Base-by-base conservation (phyloP, 306 rosid genomes). In the Gleditsia sinensis region DNA sequence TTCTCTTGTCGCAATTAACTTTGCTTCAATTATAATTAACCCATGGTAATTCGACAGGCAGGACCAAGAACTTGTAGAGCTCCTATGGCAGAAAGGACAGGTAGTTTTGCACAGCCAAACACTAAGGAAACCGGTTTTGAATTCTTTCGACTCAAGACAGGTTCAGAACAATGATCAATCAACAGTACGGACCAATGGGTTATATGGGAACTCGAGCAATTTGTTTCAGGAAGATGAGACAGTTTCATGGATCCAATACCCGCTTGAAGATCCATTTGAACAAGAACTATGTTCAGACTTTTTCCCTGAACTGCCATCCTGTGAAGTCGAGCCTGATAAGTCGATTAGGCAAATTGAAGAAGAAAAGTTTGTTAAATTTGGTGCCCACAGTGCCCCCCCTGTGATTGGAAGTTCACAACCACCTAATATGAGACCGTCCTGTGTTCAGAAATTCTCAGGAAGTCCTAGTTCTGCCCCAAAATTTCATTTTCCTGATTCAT, bases 51-150 rank as follows among this genome's bases (percentile, higher is more conserved):
- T 82, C 73, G 76, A 50, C 98, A 92, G 96, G 88, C 80, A 36
- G 3, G 91, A 90, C 65, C 81, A 77, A 83, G 96, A 90, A 65
- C 70, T 90, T 7, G 94, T 87, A 25, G 98, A 92, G 86, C 91
- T 92, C 24, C 33, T 90, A 67, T 88, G 98, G 96, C 74, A 81
- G 79, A 85, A 92, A 80, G 98, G 98, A n/a, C 96, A 88, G 50
- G 91, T 92, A 67, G 96, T 92, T 39, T 79, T 87, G 67, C 81
- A 88, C 20, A 87, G 92, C 80, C 98, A 90, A 84, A 72, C 87
- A 32, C 76, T 65, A 4, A 81, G 75, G 77, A 88, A 85, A 69
- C 77, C 79, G 16, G 64, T 58, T 67, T 39, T 19, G 40, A 74
- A 43, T 72, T 80, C 83, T 34, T 82, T 33, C 55, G 78, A 86